These are phyloP conservation scores for Rutidosis leptorrhynchoides DNA, from an alignment of 129 eudicot genomes.

Conservation along the genomic window DNA sequence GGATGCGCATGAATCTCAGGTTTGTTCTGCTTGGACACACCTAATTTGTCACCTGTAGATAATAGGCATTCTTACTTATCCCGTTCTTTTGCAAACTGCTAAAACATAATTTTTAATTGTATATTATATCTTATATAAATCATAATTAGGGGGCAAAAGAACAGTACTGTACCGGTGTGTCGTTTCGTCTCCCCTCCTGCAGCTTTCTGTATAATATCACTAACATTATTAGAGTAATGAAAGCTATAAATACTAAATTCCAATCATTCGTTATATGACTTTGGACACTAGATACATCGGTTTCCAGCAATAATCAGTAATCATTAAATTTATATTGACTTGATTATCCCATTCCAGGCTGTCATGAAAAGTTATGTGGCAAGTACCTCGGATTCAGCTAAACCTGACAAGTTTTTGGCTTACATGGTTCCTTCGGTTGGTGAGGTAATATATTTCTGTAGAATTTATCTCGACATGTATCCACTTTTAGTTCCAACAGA, in stretches of 20 bases:
- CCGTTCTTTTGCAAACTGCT: not conserved
- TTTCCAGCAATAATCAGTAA: not conserved
- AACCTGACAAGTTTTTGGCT: slow-evolving; percentile 68
- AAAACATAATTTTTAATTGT: not conserved
- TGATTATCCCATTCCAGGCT: slow-evolving; percentile 56
- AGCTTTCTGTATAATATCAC: not conserved
- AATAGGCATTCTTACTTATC: not conserved
- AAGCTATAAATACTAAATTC: not conserved
- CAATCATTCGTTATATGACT: not conserved
- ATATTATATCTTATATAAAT: no score
- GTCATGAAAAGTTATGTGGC: slow-evolving; percentile 79
- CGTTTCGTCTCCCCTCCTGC: not conserved
- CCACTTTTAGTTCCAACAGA: slow-evolving; percentile 6
- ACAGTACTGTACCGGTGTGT: not conserved
- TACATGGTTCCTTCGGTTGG: slow-evolving; percentile 89
- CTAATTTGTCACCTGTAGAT: not conserved
- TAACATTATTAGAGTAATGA: not conserved
- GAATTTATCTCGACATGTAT: not conserved
- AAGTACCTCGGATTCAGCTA: slow-evolving; percentile 53
- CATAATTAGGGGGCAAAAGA: not conserved
- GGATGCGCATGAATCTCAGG: slow-evolving; percentile 79
- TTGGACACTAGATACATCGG: not conserved
- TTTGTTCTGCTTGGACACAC: slow-evolving; percentile 19
- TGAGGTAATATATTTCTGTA: slow-evolving; percentile 49
- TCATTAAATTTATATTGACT: slow-evolving; percentile 11